phyloP scores from a whole-genome alignment of 1,284 basidiomycete species.

The Trametes hirsuta region DNA sequence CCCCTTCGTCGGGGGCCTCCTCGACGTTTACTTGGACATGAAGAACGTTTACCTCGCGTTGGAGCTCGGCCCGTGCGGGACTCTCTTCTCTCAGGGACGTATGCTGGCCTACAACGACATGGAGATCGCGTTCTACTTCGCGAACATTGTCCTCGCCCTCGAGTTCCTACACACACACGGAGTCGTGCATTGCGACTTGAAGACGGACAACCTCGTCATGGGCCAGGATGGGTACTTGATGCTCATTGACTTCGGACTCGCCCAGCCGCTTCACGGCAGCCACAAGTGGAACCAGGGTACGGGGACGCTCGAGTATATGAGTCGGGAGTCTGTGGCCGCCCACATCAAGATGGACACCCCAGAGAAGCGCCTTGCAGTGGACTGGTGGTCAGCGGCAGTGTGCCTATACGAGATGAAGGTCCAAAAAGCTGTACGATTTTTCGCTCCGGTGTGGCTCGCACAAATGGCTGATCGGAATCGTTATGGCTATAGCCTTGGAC shows the following conservation, averaged over 20 bases:
- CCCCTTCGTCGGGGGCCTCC: conserved; percentile 50
- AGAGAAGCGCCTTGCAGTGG: conserved; percentile 51
- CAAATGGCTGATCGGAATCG: too few species aligned
- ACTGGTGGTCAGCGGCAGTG: conserved; percentile 73
- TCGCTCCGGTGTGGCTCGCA: too few species aligned
- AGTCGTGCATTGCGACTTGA: conserved; percentile 85
- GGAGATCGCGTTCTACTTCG: conserved; percentile 51
- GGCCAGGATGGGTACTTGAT: conserved; percentile 63
- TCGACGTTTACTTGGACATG: conserved; percentile 48
- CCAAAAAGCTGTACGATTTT: too few species aligned
- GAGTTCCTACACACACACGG: conserved; percentile 74
- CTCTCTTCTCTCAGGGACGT: conserved; percentile 38
- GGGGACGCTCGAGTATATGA: conserved; percentile 73
- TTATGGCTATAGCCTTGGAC: too few species aligned
- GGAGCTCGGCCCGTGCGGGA: conserved; percentile 49
- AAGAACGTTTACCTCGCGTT: conserved; percentile 51
- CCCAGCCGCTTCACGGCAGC: conserved; percentile 54
- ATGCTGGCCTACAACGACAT: conserved; percentile 36
- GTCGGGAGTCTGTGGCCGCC: conserved; percentile 68
- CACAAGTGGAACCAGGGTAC: conserved; percentile 47
- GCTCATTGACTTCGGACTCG: conserved; percentile 75
- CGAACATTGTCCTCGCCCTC: conserved; percentile 69
- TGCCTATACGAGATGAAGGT: conserved; percentile 43
- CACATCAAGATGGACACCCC: conserved; percentile 38
- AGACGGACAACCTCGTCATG: conserved; percentile 84